Percentiles rank a stretch among this genome's conserved stretches.
Conservation (phyloP, 139 green algal species). For the Trebouxia sp. region DNA sequence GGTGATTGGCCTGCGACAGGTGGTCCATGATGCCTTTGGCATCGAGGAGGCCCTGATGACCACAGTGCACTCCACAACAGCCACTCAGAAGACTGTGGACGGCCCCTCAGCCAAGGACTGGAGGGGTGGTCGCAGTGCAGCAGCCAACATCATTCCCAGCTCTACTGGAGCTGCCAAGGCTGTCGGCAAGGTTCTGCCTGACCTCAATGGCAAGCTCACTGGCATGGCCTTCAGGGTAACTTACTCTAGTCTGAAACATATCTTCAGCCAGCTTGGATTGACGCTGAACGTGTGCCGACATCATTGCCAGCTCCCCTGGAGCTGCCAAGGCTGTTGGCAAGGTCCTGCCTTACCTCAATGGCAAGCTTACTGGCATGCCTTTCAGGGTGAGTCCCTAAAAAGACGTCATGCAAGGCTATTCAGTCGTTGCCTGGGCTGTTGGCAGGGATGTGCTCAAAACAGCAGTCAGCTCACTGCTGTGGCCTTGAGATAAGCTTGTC, state of each 20-base stretch:
- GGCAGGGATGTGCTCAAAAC: too few relatives aligned
- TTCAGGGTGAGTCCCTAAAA: conserved; percentile 64
- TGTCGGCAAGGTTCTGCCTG: conserved; percentile 86
- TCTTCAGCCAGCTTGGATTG: too few relatives aligned
- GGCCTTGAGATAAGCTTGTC: too few relatives aligned
- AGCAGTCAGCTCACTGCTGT: too few relatives aligned
- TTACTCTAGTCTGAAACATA: too few relatives aligned
- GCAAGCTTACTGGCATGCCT: conserved; percentile 98
- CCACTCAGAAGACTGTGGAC: conserved; percentile 92
- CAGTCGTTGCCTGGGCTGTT: too few relatives aligned
- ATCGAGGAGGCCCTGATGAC: conserved; percentile 94
- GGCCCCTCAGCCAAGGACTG: conserved; percentile 96
- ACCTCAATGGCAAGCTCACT: conserved; percentile 97
- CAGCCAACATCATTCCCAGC: conserved; percentile 96
- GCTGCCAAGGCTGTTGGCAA: conserved; percentile 92
- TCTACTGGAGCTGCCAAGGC: conserved; percentile 96
- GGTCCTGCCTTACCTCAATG: conserved; percentile 94
- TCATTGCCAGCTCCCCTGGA: conserved; percentile 96
- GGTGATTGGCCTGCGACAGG: conserved; percentile 47
- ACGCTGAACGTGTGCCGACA: too few relatives aligned
- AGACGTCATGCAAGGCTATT: too few relatives aligned
- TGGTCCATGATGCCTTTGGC: conserved; percentile 84
- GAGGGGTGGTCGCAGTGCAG: conserved; percentile 87
- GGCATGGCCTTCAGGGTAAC: conserved; percentile 90
- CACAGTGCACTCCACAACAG: conserved; percentile 93